Base-by-base conservation (phyloP, 208 protist genomes). In the Angomonas deanei region DNA sequence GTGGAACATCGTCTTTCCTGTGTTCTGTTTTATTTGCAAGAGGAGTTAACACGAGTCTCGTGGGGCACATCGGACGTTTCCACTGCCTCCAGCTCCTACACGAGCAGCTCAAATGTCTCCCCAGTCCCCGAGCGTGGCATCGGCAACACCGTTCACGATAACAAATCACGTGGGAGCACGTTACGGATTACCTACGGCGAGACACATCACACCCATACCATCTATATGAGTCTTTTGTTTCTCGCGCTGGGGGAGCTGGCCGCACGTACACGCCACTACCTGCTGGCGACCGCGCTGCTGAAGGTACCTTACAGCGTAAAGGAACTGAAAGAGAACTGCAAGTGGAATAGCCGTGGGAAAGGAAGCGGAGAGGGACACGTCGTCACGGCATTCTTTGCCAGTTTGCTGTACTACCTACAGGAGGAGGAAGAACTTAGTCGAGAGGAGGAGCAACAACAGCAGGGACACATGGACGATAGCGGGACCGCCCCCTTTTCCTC, bases 201-300 rank as follows among this genome's bases (percentile, higher is more conserved):
- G 19, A n/a, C 42, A n/a, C 3, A 50, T n/a, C 42, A 50, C 42
- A 50, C 42, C 19, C 42, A 50, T 50, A n/a, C 15, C 8, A 19
- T 50, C 19, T 50, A 50, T 23, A 4, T 50, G 4, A n/a, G 42
- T n/a, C 19, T 50, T 5, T 50, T 50, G 42, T 56, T 47, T 15
- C 54, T 66, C 0, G 3, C 61, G 17, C 30, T 68, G 48, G 26
- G 46, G 10, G 56, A 65, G 0, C 36, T 79, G 11, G 68, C 69
- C 1, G 10, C 67, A 2, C 31, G 50, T 4, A 74, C 71, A 15
- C 34, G 52, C 4, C 64, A 86, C 64, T 74, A 77, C 32, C 66
- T 74, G 5, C 53, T 86, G 24, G 68, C 72, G 10, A 69, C 27
- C 54, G 74, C 74, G 0, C 64, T 85, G 4, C 49, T 75, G 0